Evolutionary conservation across 192 early-diverging fungal genomes (phyloP).

Genomic region (Coemansia pectinata): DNA sequence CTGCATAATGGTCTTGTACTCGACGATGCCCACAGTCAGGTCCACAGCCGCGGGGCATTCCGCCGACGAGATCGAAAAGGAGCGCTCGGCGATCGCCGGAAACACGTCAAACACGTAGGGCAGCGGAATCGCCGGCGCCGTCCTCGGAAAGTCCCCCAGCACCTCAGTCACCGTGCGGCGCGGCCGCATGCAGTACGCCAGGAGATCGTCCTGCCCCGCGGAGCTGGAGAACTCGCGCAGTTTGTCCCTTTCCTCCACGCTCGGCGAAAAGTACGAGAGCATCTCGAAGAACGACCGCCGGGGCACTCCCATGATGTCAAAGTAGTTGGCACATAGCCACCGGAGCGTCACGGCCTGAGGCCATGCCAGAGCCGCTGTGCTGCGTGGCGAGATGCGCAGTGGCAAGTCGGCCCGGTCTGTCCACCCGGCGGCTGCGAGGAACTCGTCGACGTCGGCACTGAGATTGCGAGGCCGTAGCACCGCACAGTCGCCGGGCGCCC

Average conservation of each 20-base stretch:
- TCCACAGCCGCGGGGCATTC: constrained; percentile 55
- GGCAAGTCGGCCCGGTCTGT: constrained; percentile 54
- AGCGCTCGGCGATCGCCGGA: constrained; percentile 73
- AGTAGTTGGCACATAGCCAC: constrained; percentile 67
- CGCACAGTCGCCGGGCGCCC: constrained; percentile 78
- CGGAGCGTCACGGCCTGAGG: constrained; percentile 61
- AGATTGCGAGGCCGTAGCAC: constrained; percentile 75
- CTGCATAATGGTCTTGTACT: constrained; percentile 79
- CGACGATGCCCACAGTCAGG: constrained; percentile 81
- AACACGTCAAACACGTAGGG: constrained; percentile 86
- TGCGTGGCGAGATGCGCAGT: constrained; percentile 1
- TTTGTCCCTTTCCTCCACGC: constrained; percentile 71
- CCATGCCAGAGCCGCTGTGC: not conserved
- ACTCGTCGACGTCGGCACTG: constrained; percentile 63
- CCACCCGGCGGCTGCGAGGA: constrained; percentile 63
- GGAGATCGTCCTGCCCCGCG: constrained; percentile 86
- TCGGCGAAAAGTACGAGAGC: constrained; percentile 73
- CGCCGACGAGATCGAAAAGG: constrained; percentile 86
- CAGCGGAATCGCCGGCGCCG: constrained; percentile 61
- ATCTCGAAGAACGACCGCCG: constrained; percentile 90
- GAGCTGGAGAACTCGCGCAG: constrained; percentile 77
- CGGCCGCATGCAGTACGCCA: constrained; percentile 80
- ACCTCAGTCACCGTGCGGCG: constrained; percentile 82
- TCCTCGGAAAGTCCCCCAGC: constrained; percentile 79
- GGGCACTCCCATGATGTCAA: constrained; percentile 88